Percentiles rank a stretch among this genome's conserved stretches.
These are phyloP conservation scores for Penicillium verrucosum DNA, from an alignment of 2,329 filamentous ascomycete genomes.

Conservation along the genomic window DNA sequence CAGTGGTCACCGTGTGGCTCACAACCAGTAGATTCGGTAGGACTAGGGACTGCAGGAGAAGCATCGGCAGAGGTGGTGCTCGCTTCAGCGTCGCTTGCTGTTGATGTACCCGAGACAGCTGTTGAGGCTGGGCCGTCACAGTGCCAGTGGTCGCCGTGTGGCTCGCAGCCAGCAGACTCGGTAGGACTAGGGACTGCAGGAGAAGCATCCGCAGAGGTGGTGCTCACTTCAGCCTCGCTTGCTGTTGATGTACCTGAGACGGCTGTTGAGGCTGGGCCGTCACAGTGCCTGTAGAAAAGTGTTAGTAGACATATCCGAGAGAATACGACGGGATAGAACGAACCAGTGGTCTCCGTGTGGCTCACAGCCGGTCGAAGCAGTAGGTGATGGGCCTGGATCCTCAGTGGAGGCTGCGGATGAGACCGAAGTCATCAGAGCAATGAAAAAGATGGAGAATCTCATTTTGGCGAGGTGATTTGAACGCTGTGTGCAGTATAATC, in stretches of 20 bases:
- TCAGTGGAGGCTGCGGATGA: conserved; percentile 15
- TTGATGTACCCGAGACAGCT: background rate
- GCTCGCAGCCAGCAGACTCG: conserved; percentile 20
- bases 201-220: background rate
- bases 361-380: conserved; percentile 27
- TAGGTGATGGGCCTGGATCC: conserved; percentile 31
- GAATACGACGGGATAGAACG: background rate
- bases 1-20: conserved; percentile 23
- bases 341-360: conserved; percentile 31
- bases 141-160: conserved; percentile 24
- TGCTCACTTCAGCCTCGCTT: background rate
- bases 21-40: conserved; percentile 23
- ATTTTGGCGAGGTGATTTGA: conserved; percentile 5
- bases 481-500: background rate
- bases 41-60: conserved; percentile 17
- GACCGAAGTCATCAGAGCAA: conserved; percentile 19
- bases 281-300: conserved; percentile 28
- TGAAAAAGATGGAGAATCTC: conserved; percentile 13
- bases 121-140: conserved; percentile 16
- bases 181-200: conserved; percentile 20
- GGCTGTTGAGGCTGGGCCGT: conserved; percentile 23
- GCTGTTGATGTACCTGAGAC: background rate
- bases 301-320: background rate
- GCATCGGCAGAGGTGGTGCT: background rate
- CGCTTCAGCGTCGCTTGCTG: background rate